Base-by-base conservation (phyloP, 2,329 filamentous ascomycete genomes). In the Hypomyces perniciosus region DNA sequence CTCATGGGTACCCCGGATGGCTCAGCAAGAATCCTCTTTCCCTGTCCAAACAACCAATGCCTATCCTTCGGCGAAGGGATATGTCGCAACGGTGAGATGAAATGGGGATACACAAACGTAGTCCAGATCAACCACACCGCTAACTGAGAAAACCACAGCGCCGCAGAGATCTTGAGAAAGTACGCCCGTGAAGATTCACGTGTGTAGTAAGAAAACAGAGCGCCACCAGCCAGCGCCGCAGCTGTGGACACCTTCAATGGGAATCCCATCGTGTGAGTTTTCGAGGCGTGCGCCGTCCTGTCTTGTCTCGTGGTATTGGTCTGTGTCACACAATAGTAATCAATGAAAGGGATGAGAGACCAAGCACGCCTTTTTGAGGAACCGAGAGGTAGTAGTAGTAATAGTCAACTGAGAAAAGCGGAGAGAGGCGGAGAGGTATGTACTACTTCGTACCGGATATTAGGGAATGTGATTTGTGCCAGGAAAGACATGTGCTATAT, bases 41-140 rank as follows among this genome's bases (percentile, higher is more conserved):
- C 74, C 42, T 81, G 76, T n/a, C 78, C 78, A 52, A 73, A 67
- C 29, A 74, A 65, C 64, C 69, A 79, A 37, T 73, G 72, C 40
- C 66, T 68, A 13, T 64, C 67, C 2, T 59, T 54, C 0, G 75
- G 75, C 39, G 70, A 69, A 2, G 78, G 78, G 5, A 81, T 62
- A 45, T 69, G 65, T 12, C 72, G 67, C 50, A 80, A 63, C 2
- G 76, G 75, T 20, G 78, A 81, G 56, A 78, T 68, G 56, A 70
- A 62, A 29, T 71, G 69, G 12, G 77, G 77, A 57, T 74, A 80
- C 31, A 80, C 60, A 38, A 78, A 62, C 26, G 74, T 58, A 2
- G 56, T 57, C 68, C 72, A 80, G n/a, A 71, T 10, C 12, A 40
- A 61, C 62, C 67, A 76, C 4, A 57, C 34, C 7, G 68, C 33